Conservation (phyloP, 1,139 yeast species). For the Kazachstania sp. region DNA sequence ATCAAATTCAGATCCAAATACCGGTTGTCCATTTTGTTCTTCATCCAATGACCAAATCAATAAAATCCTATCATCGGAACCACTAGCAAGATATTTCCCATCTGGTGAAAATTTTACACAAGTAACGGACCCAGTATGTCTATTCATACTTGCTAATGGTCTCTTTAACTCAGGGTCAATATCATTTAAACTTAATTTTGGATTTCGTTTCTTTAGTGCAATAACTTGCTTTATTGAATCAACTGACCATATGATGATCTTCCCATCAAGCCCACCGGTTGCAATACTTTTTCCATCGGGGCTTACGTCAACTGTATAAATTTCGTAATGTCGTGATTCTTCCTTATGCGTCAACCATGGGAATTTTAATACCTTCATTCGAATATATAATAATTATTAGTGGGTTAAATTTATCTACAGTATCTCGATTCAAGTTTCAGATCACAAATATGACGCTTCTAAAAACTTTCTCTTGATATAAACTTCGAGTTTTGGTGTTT, state of each 20-base stretch:
- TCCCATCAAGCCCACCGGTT: constrained; percentile 93
- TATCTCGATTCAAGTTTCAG: too few relatives aligned
- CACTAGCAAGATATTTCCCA: constrained; percentile 84
- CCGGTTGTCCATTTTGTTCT: constrained; percentile 51
- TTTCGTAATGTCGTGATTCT: constrained; percentile 72
- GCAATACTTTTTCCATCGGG: constrained; percentile 81
- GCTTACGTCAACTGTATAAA: constrained; percentile 74
- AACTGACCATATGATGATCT: constrained; percentile 84
- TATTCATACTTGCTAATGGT: constrained; percentile 73
- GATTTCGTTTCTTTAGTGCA: constrained; percentile 12
- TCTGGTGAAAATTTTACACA: constrained; percentile 87
- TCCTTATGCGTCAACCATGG: constrained; percentile 81
- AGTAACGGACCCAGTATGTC: constrained; percentile 92
- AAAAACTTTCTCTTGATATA: neutral
- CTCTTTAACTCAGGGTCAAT: constrained; percentile 33
- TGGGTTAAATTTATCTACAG: neutral
- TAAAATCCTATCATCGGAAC: constrained; percentile 88
- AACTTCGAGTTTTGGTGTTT: neutral
- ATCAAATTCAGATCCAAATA: constrained; percentile 56
- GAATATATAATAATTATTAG: neutral
- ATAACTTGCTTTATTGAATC: constrained; percentile 42
- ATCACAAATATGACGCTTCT: neutral
- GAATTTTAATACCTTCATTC: constrained; percentile 68
- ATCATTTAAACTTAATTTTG: constrained; percentile 3
- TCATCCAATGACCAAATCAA: constrained; percentile 91